Base-by-base conservation (phyloP, 2,329 filamentous ascomycete genomes). In the Xylaria sp. region DNA sequence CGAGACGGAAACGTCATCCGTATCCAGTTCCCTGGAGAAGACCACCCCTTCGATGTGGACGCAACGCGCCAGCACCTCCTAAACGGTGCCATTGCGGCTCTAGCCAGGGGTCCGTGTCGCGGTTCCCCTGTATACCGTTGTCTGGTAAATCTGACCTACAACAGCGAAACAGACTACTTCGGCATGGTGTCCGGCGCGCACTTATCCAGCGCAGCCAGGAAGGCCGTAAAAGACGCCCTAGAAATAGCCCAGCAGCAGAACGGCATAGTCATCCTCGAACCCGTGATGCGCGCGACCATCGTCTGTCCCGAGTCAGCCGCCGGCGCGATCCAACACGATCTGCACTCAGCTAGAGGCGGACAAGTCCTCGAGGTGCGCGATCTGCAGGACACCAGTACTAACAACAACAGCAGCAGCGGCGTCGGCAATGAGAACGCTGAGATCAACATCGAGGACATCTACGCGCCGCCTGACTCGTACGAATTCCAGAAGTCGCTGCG, bases 231-330 rank as follows among this genome's bases (percentile, higher is more conserved):
- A 68, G 84, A 86, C 9, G 91, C 91, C 0, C 86, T 98, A 0
- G 87, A 88, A 60, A 85, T 89, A 20, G 89, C 90, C 0, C 85
- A 88, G 64, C 82, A 85, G 10, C 80, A 82, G 33, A 78, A 83
- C 2, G 82, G 84, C 2, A 87, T 94, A 0, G 86, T 87, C 1
- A 84, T 99, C 48, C 91, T 98, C 82, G 96, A 99, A 78, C 96
- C 96, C 1, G 92, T 99, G 64, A 98, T 98, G 94, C 90, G 91
- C 69, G 93, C 93, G 5, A 90, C 91, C 62, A 97, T 99, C 77
- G 90, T 89, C 73, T 94, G 96, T 59, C 93, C 96, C 61, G 95
- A 98, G 80, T 86, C 87, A 6, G 90, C 89, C 7, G 90, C 97
- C 1, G 94, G 94, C 3, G 88, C 88, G 4, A 92, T 99, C 10